A percentile compares a stretch with the other conserved stretches of the same genome.
phyloP scores from a whole-genome alignment of 164 flowering plant genomes.

The Houttuynia cordata region DNA sequence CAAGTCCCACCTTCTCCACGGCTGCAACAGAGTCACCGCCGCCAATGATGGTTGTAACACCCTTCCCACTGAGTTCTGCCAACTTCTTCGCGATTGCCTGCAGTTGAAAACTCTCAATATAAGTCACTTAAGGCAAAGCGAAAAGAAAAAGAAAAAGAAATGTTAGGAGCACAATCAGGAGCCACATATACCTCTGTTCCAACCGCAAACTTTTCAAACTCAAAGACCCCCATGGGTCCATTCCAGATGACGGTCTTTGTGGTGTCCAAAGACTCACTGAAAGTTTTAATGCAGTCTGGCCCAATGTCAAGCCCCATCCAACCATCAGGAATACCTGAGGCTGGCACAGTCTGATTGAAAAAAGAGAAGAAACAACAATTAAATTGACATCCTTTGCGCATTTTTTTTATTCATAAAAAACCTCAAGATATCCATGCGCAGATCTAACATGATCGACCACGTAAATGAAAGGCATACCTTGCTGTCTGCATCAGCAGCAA shows the following conservation, averaged over 20 bases:
- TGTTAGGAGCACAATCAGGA: neutral
- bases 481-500: constrained; percentile 79
- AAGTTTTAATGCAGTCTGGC: constrained; percentile 66
- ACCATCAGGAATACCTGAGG: constrained; percentile 68
- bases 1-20: constrained; percentile 46
- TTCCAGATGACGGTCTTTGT: constrained; percentile 82
- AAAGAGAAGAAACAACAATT: neutral
- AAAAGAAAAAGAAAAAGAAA: too few relatives aligned
- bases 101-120: neutral
- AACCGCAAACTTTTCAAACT: constrained; percentile 61
- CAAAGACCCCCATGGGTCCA: constrained; percentile 86
- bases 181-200: constrained; percentile 53
- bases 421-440: too few relatives aligned
- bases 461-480: constrained; percentile 30
- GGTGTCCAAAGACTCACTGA: constrained; percentile 55
- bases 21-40: constrained; percentile 64
- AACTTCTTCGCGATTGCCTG: constrained; percentile 43
- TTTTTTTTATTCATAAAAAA: too few relatives aligned
- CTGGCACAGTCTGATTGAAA: constrained; percentile 45
- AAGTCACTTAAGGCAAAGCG: too few relatives aligned
- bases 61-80: constrained; percentile 40
- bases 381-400: neutral
- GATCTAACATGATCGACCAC: too few relatives aligned
- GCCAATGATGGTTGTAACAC: constrained; percentile 50
- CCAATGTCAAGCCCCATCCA: constrained; percentile 96